Evolutionary conservation across 768 basidiomycete genomes (phyloP), one percentile per base, ranked within the genome.

Genomic region (Termitomyces sp.): DNA sequence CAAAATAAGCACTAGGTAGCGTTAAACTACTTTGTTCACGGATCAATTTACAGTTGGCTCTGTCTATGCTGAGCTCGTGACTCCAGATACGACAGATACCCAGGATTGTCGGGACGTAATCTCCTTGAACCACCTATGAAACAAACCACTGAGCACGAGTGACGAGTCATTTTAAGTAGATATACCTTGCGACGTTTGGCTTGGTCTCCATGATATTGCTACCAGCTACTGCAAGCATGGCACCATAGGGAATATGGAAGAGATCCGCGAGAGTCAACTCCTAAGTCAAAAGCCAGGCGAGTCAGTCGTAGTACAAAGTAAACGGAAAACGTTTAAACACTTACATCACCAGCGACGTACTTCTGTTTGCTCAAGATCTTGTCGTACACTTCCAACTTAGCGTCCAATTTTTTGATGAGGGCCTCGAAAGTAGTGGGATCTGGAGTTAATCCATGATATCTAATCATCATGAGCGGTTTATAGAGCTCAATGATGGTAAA

Each of bases 291-390:
- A 48, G 24, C 5, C 18, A 18, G 15, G 9, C n/a, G 15, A 37
- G 33, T 13, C 6, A 70, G 74, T 57, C 52, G 78, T 81, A n/a
- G 55, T 80, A 70, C 15, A 27, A 81, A 82, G 20, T 76, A 77
- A 18, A 84, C 67, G 59, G 81, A n/a, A n/a, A n/a, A n/a, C n/a
- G n/a, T n/a, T n/a, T 85, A 18, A 16, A 44, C 5, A 51, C 73
- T 56, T 42, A 76, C 83, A 64, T 86, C 73, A 0, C 85, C 85
- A 16, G 78, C 82, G 37, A 87, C 65, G 67, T 83, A 86, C 62
- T 76, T 78, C 59, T 81, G 78, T 67, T 82, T 85, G 27, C 75
- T 67, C 31, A 89, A 73, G 56, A 88, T 82, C 13, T 62, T 57
- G 31, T 88, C 85, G 67, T 87, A 88, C 1, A 68, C 82, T 33